A percentile compares a stretch with the other conserved stretches of the same genome.
Evolutionary conservation across 768 basidiomycete genomes (phyloP).

Genomic region (Termitomyces sp.): DNA sequence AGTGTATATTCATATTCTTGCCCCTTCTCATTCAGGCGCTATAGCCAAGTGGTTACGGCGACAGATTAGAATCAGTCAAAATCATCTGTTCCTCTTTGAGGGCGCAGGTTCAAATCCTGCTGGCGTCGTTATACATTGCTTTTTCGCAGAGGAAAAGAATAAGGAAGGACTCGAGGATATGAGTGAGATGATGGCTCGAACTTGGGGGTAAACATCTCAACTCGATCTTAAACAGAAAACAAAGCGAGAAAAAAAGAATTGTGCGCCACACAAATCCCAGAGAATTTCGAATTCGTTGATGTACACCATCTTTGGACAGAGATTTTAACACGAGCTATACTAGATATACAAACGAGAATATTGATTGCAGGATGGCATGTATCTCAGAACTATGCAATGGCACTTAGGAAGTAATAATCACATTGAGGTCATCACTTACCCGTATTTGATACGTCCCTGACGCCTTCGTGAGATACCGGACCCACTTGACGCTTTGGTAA

Average conservation of each 20-base stretch:
- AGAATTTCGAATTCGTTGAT: background rate
- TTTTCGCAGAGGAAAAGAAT: no score
- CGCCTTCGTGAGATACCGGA: conserved; percentile 89
- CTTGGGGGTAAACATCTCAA: no score
- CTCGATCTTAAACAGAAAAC: no score
- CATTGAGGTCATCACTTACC: conserved; percentile 42
- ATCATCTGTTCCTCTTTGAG: background rate
- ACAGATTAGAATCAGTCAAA: background rate
- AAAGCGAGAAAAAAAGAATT: background rate
- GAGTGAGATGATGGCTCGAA: background rate
- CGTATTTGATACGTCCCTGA: conserved; percentile 91
- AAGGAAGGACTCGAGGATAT: no score
- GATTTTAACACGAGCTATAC: background rate
- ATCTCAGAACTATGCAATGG: conserved; percentile 3
- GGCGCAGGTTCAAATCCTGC: background rate
- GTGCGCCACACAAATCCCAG: background rate
- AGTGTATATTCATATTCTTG: no score
- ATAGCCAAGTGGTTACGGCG: conserved; percentile 69
- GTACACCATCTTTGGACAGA: background rate
- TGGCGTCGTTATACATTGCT: no score
- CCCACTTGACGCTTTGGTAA: conserved; percentile 96
- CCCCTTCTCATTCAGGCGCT: no score
- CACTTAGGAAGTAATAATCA: background rate
- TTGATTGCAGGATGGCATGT: background rate
- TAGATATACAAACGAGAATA: background rate